phyloP scores from a whole-genome alignment of 805 yeast species.

The Candida andamanensis region DNA sequence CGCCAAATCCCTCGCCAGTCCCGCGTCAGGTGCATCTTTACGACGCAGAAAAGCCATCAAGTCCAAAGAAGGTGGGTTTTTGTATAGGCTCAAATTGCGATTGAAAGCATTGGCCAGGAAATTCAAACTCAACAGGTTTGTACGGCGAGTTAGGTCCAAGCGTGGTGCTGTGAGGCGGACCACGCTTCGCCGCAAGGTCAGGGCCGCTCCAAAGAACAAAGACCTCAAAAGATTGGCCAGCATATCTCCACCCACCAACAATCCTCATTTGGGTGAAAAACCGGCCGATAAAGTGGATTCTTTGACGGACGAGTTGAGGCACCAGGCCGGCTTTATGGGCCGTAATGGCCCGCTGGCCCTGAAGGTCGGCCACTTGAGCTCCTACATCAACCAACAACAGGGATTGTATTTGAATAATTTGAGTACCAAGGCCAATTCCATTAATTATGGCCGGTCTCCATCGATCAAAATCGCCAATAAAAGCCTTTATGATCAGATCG shows the following conservation, averaged over 20 bases:
- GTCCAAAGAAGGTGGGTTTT: constrained; percentile 26
- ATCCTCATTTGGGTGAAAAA: constrained; percentile 23
- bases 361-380: constrained; percentile 19
- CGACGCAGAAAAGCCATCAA: constrained; percentile 30
- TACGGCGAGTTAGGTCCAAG: constrained; percentile 18
- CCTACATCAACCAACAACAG: constrained; percentile 24
- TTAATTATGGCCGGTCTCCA: constrained; percentile 7
- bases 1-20: constrained; percentile 1
- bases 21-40: constrained; percentile 12
- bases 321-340: constrained; percentile 21
- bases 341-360: constrained; percentile 18
- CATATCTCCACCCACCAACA: constrained; percentile 28
- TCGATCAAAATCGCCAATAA: constrained; percentile 8
- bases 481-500: constrained; percentile 21
- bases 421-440: constrained; percentile 7
- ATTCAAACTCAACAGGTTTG: constrained; percentile 20
- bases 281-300: constrained; percentile 12
- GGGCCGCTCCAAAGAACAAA: constrained; percentile 13
- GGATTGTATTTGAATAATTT: constrained; percentile 9
- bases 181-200: constrained; percentile 14
- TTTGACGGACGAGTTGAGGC: constrained; percentile 20
- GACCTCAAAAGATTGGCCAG: constrained; percentile 5
- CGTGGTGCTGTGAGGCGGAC: constrained; percentile 14
- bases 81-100: constrained; percentile 27
- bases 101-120: constrained; percentile 20